Conservation (phyloP, 345 rosid genomes). For the sweet orange (Citrus sinensis) region DVS_A1.0 CM039163.1:43814001-43814500, state of each 20-base stretch:
- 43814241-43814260: conserved; percentile 77
- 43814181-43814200: conserved; percentile 81
- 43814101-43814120: neutral
- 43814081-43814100: neutral
- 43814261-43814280: conserved; percentile 80
- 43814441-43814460: conserved; percentile 83
- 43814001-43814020: neutral
- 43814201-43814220: conserved; percentile 78
- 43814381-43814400: conserved; percentile 55
- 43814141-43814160: conserved; percentile 64
- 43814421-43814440: conserved; percentile 83
- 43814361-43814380: conserved; percentile 87
- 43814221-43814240: conserved; percentile 94
- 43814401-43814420: conserved; percentile 99
- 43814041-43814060: neutral
- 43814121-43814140: conserved; percentile 66
- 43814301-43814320: conserved; percentile 76
- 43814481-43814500: conserved; percentile 79
- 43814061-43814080: neutral
- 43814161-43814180: conserved; percentile 80
- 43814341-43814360: conserved; percentile 86
- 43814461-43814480: conserved; percentile 96
- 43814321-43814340: conserved; percentile 88
- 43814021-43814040: neutral
- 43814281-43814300: conserved; percentile 80